Evolutionary conservation across 73 alveolate genomes (phyloP), one percentile per base, ranked within the genome.

Genomic region (Loxodes magnus): DNA sequence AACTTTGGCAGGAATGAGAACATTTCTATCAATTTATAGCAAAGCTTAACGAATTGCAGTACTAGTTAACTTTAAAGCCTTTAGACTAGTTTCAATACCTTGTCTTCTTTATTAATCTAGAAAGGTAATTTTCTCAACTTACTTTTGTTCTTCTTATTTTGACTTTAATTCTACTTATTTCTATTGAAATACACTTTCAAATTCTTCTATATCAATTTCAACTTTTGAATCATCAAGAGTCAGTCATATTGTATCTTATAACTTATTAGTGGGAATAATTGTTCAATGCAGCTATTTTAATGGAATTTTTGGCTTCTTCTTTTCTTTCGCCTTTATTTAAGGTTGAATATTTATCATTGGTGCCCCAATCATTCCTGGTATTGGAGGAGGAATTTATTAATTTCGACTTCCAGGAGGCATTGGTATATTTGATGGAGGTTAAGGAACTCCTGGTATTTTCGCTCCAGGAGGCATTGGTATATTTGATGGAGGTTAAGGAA

Each of bases 201-300:
- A 61, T 33, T 54, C 71, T 29, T 76, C 58, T 2, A 63, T 60
- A 39, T 77, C 61, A 26, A 80, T 44, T 50, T 80, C 55, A 39
- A 80, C 69, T 59, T 76, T 71, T 24, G 81, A 53, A 51, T 80
- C 94, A 31, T 80, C 82, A 36, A 75, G 42, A 36, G 51, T 68
- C 30, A 67, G 77, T 75, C 88, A 80, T 12, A 80, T 75, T 4
- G 90, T 72, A 9, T 79, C 66, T 58, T 79, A 59, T 5, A 70
- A 38, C 30, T 36, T 35, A 24, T 51, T 34, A 2, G 59, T 51
- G 43, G 83, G 56, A 5, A 56, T 57, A 30, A 63, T 53, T 7
- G 69, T 55, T 90, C 94, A 80, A 35, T 60, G 46, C 16, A 76
- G 63, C 5, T 76, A 30, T 76, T 80, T 80, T 80, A 80, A 69